These are phyloP conservation scores for Pseudoperonospora humuli DNA, from an alignment of 352 stramenopile species.

Conservation along the genomic window DNA sequence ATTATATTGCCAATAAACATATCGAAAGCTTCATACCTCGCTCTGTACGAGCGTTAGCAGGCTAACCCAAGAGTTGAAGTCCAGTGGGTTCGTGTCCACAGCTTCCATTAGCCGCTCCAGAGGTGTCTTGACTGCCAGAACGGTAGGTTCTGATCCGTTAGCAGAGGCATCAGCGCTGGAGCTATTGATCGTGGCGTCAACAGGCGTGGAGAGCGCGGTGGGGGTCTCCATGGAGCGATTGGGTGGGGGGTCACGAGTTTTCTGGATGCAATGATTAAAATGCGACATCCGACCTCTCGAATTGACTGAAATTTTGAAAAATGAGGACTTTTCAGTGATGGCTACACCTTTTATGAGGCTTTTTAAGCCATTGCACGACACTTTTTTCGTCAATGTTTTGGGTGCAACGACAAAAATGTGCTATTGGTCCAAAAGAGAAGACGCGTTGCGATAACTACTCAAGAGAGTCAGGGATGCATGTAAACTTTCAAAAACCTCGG, in stretches of 20 bases:
- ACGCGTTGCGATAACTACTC: too few species aligned
- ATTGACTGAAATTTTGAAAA: too few species aligned
- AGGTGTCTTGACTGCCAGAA: conserved; percentile 21
- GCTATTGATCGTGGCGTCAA: conserved; percentile 3
- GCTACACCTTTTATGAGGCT: too few species aligned
- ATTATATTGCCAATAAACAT: background rate
- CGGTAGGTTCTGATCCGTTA: background rate
- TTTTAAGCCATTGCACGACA: too few species aligned
- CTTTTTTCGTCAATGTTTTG: too few species aligned
- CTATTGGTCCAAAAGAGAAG: too few species aligned
- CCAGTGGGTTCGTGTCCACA: conserved; percentile 61
- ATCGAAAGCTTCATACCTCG: conserved; percentile 26
- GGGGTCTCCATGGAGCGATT: conserved; percentile 23
- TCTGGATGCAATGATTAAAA: conserved; percentile 4
- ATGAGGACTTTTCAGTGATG: too few species aligned
- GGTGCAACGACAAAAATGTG: too few species aligned
- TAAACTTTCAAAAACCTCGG: too few species aligned
- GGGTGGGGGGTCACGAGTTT: conserved; percentile 14
- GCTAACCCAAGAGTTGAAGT: conserved; percentile 77
- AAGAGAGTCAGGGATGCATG: too few species aligned
- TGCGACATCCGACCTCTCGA: too few species aligned
- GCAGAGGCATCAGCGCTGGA: conserved; percentile 2
- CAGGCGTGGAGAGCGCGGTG: background rate
- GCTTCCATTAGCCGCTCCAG: conserved; percentile 41
- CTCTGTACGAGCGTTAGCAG: conserved; percentile 61